Percentiles rank a stretch among this genome's conserved stretches.
phyloP scores from a whole-genome alignment of 129 eudicot species.

The Oenanthe sinensis region DNA sequence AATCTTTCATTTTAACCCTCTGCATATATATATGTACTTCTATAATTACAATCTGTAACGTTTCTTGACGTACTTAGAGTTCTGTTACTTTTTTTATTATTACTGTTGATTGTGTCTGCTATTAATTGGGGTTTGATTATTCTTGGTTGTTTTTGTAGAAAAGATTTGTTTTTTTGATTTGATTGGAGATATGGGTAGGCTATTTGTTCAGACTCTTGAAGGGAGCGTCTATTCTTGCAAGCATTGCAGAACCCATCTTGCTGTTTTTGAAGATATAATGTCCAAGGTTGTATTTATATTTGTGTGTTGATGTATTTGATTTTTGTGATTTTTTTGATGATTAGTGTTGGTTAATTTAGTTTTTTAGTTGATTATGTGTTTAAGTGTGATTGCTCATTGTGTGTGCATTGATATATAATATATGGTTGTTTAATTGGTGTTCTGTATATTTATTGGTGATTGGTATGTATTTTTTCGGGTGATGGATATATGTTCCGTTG shows the following conservation, averaged over 20 bases:
- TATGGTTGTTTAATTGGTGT: neutral
- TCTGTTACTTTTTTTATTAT: neutral
- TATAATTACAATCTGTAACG: neutral
- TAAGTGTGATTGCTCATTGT: neutral
- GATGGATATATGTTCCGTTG: no score
- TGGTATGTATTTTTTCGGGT: neutral
- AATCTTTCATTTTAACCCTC: neutral
- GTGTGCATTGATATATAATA: neutral
- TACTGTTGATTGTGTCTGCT: neutral
- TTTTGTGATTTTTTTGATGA: neutral
- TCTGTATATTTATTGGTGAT: neutral
- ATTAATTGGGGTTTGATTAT: neutral
- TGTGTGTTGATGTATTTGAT: neutral
- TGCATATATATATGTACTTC: no score
- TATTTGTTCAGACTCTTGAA: neutral
- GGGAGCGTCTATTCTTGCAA: conserved; percentile 3
- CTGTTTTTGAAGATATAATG: neutral
- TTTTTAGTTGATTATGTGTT: neutral
- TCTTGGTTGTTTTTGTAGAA: neutral
- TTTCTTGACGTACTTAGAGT: neutral
- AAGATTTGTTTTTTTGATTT: neutral
- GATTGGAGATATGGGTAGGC: conserved; percentile 2
- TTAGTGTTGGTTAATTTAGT: neutral
- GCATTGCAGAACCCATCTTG: conserved; percentile 4
- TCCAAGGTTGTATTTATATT: neutral